Evolutionary conservation across 2,329 filamentous ascomycete genomes (phyloP), one percentile per base, ranked within the genome.

Genomic region (Claviceps purpurea): DNA sequence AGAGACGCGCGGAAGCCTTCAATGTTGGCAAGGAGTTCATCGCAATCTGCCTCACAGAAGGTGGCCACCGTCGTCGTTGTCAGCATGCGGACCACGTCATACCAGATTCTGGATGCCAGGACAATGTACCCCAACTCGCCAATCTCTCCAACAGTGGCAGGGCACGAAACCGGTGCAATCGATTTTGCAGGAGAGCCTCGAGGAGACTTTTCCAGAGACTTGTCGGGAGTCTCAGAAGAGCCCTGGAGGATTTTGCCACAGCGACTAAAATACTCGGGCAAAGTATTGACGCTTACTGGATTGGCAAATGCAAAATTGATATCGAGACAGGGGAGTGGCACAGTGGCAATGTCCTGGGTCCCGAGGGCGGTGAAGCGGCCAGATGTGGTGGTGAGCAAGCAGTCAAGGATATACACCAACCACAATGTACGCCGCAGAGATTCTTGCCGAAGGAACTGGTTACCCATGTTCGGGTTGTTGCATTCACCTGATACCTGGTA

Each of bases 291-390:
- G 55, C 69, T 73, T 48, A 79, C 76, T 43, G 77, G 74, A 56
- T 78, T 81, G 45, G 77, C 78, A 62, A 81, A 82, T 58, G 78
- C 76, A 62, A 77, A 82, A 68, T 79, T 79, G 66, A 81, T 79
- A 56, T 81, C 78, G 11, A 73, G 73, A 62, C 78, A 81, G 1
- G 78, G 78, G 40, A 82, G 68, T 2, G 78, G 71, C 10, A 81
- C 73, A 55, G 78, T 76, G 49, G 72, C 69, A 8, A 77, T 73
- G 57, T 81, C 78, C 51, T 73, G 74, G 20, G 70, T 67, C 1
- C 76, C 75, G 24, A 81, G 66, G 5, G 78, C 77, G 2, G 78
- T 72, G 58, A 76, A 76, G 30, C 78, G 77, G 50, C 78, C 78
- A 13, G 78, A 78, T 51, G 77, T 81, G 67, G 77, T 80, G 18